Conservation (phyloP, 164 flowering plant species). For the Piper longum region DNA sequence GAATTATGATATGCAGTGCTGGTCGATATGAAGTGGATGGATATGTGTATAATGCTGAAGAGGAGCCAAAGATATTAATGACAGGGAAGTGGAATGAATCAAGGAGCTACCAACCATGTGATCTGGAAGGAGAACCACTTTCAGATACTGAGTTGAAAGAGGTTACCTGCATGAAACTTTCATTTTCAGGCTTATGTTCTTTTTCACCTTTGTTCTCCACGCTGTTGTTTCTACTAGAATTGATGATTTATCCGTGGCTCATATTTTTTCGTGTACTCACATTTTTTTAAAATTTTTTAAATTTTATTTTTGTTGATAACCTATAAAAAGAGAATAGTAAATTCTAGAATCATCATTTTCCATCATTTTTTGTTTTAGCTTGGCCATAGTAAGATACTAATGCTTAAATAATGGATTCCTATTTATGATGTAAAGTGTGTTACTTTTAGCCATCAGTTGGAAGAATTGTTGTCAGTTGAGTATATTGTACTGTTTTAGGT, state of each 20-base stretch:
- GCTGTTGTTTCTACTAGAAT: too few relatives aligned
- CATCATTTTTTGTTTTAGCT: too few relatives aligned
- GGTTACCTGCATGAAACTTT: slow-evolving; percentile 20
- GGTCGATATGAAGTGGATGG: slow-evolving; percentile 92
- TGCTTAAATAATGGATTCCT: neutral
- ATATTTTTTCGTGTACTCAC: too few relatives aligned
- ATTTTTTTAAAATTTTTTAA: too few relatives aligned
- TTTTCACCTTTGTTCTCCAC: too few relatives aligned
- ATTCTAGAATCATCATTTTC: neutral
- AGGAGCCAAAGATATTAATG: slow-evolving; percentile 78
- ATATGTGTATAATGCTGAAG: slow-evolving; percentile 63
- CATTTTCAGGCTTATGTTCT: too few relatives aligned
- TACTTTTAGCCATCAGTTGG: neutral
- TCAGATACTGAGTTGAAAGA: slow-evolving; percentile 67
- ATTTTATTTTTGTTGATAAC: neutral
- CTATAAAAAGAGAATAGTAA: too few relatives aligned
- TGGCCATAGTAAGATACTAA: too few relatives aligned
- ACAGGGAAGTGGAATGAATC: slow-evolving; percentile 85
- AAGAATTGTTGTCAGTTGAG: neutral
- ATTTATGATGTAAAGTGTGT: too few relatives aligned
- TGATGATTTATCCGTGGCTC: too few relatives aligned
- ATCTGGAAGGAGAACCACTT: slow-evolving; percentile 73
- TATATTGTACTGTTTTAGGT: slow-evolving; percentile 24
- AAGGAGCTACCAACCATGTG: slow-evolving; percentile 75
- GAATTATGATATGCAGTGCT: slow-evolving; percentile 31